Conservation (phyloP, 345 rosid genomes). For the Eutrema heterophyllum region DNA sequence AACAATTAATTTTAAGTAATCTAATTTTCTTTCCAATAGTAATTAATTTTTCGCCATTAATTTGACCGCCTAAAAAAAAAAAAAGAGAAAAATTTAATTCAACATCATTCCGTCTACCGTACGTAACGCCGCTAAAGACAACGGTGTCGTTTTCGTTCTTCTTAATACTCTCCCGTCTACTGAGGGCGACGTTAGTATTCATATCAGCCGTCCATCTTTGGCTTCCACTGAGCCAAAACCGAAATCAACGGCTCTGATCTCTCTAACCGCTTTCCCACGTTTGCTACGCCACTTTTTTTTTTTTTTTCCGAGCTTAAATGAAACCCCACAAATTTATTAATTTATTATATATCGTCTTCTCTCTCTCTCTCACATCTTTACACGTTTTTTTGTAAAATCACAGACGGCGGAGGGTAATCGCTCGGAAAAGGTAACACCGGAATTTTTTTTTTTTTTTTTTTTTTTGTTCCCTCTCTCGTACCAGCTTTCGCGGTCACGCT, state of each 20-base stretch:
- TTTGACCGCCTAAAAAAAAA: neutral
- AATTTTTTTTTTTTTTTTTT: neutral
- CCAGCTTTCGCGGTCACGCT: neutral
- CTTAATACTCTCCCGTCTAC: conserved; percentile 9
- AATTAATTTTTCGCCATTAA: neutral
- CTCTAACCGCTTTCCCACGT: conserved; percentile 8
- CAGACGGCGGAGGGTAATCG: conserved; percentile 29
- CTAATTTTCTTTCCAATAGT: neutral
- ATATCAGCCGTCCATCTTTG: conserved; percentile 18
- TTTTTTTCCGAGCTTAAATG: neutral
- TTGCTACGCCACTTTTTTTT: conserved; percentile 24
- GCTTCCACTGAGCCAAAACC: conserved; percentile 9
- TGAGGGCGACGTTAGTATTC: neutral
- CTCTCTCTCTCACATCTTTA: neutral
- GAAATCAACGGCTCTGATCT: conserved; percentile 22
- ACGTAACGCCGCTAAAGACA: conserved; percentile 29
- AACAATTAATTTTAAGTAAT: neutral
- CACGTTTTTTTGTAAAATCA: conserved; percentile 17
- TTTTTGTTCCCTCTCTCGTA: too few relatives aligned
- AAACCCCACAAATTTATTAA: neutral
- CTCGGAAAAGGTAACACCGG: conserved; percentile 24
- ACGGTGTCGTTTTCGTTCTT: conserved; percentile 24
- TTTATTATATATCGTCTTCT: neutral
- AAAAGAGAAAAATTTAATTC: neutral
- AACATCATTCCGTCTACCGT: conserved; percentile 15